A percentile compares a stretch with the other conserved stretches of the same genome.
These are phyloP conservation scores for Beta lomatogona DNA, from an alignment of 179 eudicot genomes.

Conservation along the genomic window DNA sequence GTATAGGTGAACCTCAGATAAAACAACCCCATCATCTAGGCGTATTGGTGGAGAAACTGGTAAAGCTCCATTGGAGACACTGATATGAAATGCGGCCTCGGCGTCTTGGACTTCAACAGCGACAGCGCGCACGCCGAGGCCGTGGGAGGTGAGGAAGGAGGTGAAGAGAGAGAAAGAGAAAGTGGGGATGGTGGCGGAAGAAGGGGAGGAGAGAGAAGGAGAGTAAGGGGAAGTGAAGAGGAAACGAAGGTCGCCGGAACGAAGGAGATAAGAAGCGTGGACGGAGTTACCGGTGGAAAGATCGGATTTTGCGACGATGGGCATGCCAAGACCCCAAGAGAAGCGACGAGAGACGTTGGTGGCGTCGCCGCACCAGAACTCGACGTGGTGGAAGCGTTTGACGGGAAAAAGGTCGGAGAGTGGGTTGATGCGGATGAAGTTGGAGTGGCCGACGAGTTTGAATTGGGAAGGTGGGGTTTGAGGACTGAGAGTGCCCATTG, in stretches of 20 bases:
- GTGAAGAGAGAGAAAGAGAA: conserved; percentile 36
- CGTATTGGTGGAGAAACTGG: conserved; percentile 42
- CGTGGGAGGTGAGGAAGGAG: conserved; percentile 59
- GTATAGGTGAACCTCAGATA: conserved; percentile 78
- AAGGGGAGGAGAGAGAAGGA: conserved; percentile 35
- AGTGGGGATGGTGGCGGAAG: conserved; percentile 49
- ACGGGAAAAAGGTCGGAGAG: conserved; percentile 60
- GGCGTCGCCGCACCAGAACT: conserved; percentile 77
- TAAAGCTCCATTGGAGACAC: conserved; percentile 70
- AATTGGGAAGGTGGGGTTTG: conserved; percentile 8
- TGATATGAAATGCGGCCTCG: conserved; percentile 39
- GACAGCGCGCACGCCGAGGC: conserved; percentile 74
- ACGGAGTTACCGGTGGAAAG: conserved; percentile 79
- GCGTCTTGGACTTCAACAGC: conserved; percentile 74
- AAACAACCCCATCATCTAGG: conserved; percentile 27
- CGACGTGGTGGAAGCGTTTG: conserved; percentile 69
- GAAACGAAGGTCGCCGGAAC: conserved; percentile 56
- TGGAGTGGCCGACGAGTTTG: conserved; percentile 58
- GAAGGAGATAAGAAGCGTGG: conserved; percentile 79
- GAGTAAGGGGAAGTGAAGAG: conserved; percentile 87
- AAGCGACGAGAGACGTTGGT: conserved; percentile 73
- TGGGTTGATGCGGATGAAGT: conserved; percentile 64
- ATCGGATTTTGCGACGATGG: conserved; percentile 74
- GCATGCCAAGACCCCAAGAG: conserved; percentile 89
- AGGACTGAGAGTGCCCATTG: not conserved